phyloP scores from a whole-genome alignment of 192 early-diverging fungal species.

The Spizellomyces sp. region DNA sequence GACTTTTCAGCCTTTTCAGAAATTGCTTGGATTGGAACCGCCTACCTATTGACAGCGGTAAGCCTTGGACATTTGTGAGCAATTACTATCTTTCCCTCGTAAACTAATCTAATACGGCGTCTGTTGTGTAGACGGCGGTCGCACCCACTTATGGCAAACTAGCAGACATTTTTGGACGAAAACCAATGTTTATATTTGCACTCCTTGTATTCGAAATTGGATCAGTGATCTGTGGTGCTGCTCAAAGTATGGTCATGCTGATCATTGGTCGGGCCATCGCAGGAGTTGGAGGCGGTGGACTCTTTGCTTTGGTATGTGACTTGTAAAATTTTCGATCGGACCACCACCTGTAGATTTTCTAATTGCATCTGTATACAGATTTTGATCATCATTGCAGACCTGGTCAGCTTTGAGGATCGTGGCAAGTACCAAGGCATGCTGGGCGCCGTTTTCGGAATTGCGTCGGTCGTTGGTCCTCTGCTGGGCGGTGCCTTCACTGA shows the following conservation, averaged over 20 bases:
- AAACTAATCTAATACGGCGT: not conserved
- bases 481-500: slow-evolving; percentile 87
- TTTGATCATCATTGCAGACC: slow-evolving; percentile 83
- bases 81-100: not conserved
- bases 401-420: slow-evolving; percentile 74
- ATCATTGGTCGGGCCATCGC: slow-evolving; percentile 79
- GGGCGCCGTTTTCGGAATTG: slow-evolving; percentile 75
- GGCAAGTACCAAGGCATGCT: slow-evolving; percentile 86
- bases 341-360: slow-evolving; percentile 6
- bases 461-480: slow-evolving; percentile 80
- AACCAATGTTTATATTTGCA: slow-evolving; percentile 74
- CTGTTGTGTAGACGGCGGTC: slow-evolving; percentile 53
- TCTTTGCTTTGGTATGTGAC: slow-evolving; percentile 53
- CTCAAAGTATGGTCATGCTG: slow-evolving; percentile 59
- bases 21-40: slow-evolving; percentile 80
- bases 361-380: slow-evolving; percentile 26
- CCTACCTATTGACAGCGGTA: slow-evolving; percentile 20
- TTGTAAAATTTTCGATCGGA: too few species aligned
- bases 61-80: too few species aligned
- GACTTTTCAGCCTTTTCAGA: slow-evolving; percentile 67
- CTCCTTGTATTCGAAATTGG: slow-evolving; percentile 80
- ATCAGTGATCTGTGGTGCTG: slow-evolving; percentile 79
- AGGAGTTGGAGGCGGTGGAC: slow-evolving; percentile 77
- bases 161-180: slow-evolving; percentile 90
- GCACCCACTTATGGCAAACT: slow-evolving; percentile 81